Base-by-base conservation (phyloP, 805 yeast species). In the Grigorovia yakushimaensis region DNA sequence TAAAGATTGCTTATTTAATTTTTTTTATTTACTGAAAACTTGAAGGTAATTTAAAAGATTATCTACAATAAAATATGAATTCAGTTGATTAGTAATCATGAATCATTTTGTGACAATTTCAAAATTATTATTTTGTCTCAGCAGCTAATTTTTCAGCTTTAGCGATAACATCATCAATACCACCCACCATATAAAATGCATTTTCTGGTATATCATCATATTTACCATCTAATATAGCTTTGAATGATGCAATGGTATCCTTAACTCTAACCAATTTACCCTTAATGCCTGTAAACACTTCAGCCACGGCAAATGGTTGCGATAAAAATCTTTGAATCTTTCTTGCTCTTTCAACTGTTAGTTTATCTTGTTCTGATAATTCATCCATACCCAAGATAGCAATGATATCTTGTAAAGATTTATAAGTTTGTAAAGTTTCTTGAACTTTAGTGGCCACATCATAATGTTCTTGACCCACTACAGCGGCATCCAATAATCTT, bases 301-400 rank as follows among this genome's bases (percentile, higher is more conserved):
- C 96, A 64, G 98, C 98, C 62, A 93, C 98, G 54, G 98, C 93
- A 76, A 93, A 93, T 65, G 98, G 98, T 81, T 93, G 98, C 67
- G 98, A 93, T 73, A 93, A 81, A 95, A 93, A 93, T 81, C 98
- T 87, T 80, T 93, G 98, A 69, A 93, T 88, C 85, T 93, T 93
- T 82, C 98, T 88, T 66, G 98, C 98, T 82, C 98, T 91, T 82
- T 93, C 98, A 73, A 93, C 98, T 59, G 98, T 91, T 72, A 93
- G 84, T 79, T 93, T 93, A 78, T 93, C 98, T 65, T 82, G 76
- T 81, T 93, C 98, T 60, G 97, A 88, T 78, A 93, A 84, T 81
- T 93, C 98, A 76, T 93, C 98, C 98, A 93, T 93, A 89, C 98
- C 98, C 74, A 93, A 85, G 82, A 93, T 93, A 74, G 98, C 98